A percentile compares a stretch with the other conserved stretches of the same genome.
phyloP scores from a whole-genome alignment of 148 eudicot species.

The Rheum nobile region DNA sequence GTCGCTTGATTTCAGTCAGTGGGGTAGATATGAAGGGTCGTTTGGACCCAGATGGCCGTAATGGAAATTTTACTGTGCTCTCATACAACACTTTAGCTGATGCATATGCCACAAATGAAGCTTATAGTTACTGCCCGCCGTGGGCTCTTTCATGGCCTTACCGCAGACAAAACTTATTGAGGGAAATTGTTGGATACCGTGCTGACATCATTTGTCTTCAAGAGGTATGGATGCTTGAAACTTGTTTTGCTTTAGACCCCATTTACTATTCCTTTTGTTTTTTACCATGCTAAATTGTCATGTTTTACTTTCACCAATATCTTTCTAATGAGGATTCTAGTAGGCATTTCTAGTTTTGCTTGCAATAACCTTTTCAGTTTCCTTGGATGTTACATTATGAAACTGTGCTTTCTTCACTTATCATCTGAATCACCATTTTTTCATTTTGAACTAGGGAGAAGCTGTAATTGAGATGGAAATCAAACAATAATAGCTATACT shows the following conservation, averaged over 20 bases:
- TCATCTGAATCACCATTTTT: background rate
- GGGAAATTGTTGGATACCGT: conserved; percentile 91
- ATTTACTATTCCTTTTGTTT: background rate
- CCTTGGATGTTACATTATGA: background rate
- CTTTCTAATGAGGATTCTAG: background rate
- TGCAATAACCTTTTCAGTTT: background rate
- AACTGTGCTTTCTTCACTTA: background rate
- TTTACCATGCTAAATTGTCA: background rate
- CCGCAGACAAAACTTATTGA: conserved; percentile 85
- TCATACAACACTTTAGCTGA: conserved; percentile 93
- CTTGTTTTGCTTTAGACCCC: background rate
- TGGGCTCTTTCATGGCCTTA: conserved; percentile 99
- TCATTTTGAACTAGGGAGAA: background rate
- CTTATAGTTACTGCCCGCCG: conserved; percentile 83
- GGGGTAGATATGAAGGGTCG: conserved; percentile 60
- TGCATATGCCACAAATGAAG: conserved; percentile 62
- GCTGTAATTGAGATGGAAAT: background rate
- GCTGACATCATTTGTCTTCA: conserved; percentile 98
- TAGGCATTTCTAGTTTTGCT: background rate
- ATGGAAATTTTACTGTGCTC: conserved; percentile 81
- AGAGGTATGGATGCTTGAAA: conserved; percentile 50
- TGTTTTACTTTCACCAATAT: background rate
- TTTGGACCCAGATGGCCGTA: conserved; percentile 62
- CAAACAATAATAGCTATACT: background rate
- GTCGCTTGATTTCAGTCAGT: conserved; percentile 69